Conservation (phyloP, 345 rosid genomes). For the Litchi chinensis region DNA sequence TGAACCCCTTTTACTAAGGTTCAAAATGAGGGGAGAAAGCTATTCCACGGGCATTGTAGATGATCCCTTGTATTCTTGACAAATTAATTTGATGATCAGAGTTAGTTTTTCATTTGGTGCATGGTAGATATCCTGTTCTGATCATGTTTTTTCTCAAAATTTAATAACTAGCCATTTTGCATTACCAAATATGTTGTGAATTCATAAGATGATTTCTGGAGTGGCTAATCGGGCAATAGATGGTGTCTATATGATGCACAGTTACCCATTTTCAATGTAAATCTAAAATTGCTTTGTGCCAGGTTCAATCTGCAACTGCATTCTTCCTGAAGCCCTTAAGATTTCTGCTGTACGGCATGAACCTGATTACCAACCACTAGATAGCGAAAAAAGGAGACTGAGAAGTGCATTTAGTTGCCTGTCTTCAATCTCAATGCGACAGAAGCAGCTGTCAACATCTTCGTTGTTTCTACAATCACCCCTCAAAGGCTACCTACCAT, state of each 20-base stretch:
- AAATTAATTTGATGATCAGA: no score
- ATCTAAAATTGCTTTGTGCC: constrained; percentile 5
- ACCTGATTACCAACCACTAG: constrained; percentile 53
- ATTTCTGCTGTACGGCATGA: constrained; percentile 60
- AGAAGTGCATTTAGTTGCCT: constrained; percentile 64
- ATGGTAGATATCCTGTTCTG: background rate
- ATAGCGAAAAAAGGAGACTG: constrained; percentile 72
- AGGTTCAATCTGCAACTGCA: constrained; percentile 94
- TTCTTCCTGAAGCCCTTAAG: constrained; percentile 85
- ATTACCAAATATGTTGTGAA: background rate
- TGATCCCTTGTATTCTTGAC: no score
- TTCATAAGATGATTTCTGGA: background rate
- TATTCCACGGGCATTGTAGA: no score
- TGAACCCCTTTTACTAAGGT: no score
- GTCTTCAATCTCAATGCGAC: constrained; percentile 84
- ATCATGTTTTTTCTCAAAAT: background rate
- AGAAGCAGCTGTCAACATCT: constrained; percentile 75
- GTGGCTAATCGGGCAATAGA: background rate
- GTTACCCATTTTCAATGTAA: constrained; percentile 22
- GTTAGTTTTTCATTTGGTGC: no score
- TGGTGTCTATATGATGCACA: constrained; percentile 18
- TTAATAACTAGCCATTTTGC: background rate
- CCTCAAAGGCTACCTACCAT: constrained; percentile 77
- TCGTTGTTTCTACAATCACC: constrained; percentile 75
- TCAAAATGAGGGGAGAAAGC: no score